A percentile compares a stretch with the other conserved stretches of the same genome.
Conservation (phyloP, 345 rosid genomes). For the Adansonia digitata region DNA sequence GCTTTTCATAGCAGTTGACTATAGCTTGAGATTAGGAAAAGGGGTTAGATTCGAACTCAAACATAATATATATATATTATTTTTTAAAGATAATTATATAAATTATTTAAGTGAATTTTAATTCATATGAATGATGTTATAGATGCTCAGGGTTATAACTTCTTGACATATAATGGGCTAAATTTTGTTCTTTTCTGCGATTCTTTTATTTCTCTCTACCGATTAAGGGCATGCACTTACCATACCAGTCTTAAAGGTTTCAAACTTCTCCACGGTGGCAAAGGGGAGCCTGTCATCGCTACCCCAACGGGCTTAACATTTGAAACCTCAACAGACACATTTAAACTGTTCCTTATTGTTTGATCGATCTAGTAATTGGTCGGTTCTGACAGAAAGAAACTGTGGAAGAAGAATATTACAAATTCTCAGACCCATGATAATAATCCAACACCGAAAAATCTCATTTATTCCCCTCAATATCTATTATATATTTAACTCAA, state of each 20-base stretch:
- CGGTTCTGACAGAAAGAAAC: not conserved
- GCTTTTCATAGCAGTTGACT: too few relatives aligned
- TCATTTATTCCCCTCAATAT: not conserved
- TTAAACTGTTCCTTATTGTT: not conserved
- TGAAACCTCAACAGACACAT: too few relatives aligned
- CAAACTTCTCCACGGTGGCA: too few relatives aligned
- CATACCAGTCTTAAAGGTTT: not conserved
- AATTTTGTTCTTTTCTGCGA: not conserved
- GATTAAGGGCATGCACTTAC: not conserved
- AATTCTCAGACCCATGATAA: not conserved
- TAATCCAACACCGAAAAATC: constrained; percentile 10
- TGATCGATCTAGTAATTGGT: not conserved
- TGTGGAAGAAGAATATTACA: not conserved
- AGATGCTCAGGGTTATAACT: constrained; percentile 25
- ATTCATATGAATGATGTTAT: too few relatives aligned
- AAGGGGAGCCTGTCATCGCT: too few relatives aligned
- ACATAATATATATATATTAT: too few relatives aligned
- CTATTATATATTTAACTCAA: not conserved
- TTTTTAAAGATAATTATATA: too few relatives aligned
- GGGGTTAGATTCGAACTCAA: too few relatives aligned
- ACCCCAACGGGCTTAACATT: too few relatives aligned
- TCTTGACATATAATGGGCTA: not conserved
- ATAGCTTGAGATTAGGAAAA: too few relatives aligned
- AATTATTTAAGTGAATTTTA: too few relatives aligned
- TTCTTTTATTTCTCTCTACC: not conserved